These are phyloP conservation scores for Phytophthora constricta DNA, from an alignment of 352 stramenopile genomes.

Conservation along the genomic window DNA sequence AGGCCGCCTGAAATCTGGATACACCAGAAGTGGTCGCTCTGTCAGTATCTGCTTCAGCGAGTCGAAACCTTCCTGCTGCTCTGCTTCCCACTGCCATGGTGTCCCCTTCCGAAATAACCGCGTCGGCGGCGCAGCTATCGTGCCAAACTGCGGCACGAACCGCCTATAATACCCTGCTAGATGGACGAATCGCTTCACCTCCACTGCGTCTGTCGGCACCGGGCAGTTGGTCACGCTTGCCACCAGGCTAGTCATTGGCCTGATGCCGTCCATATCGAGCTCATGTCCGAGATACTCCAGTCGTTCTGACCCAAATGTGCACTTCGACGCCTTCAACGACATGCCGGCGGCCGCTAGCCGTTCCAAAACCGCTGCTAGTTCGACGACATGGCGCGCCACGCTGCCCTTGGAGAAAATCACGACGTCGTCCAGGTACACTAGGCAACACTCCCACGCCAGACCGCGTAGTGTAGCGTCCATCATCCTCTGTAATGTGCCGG, in stretches of 20 bases:
- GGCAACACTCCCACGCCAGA: slow-evolving; percentile 25
- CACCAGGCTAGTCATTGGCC: slow-evolving; percentile 8
- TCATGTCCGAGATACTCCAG: slow-evolving; percentile 39
- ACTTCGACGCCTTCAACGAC: slow-evolving; percentile 27
- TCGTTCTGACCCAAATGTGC: slow-evolving; percentile 9
- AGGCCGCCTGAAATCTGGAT: slow-evolving; percentile 33
- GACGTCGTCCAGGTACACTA: slow-evolving; percentile 43
- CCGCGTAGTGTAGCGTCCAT: slow-evolving; percentile 36
- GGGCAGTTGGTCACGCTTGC: slow-evolving; percentile 8
- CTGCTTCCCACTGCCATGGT: slow-evolving; percentile 22
- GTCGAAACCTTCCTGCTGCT: slow-evolving; percentile 25
- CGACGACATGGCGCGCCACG: slow-evolving; percentile 22
- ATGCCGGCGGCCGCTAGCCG: slow-evolving; percentile 3
- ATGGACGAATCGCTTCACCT: slow-evolving; percentile 31
- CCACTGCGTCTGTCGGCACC: not conserved
- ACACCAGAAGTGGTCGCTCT: not conserved
- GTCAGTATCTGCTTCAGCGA: slow-evolving; percentile 15
- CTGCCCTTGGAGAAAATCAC: slow-evolving; percentile 26
- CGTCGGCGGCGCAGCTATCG: slow-evolving; percentile 15
- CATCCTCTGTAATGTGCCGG: slow-evolving; percentile 35
- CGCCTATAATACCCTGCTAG: slow-evolving; percentile 36
- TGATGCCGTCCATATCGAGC: slow-evolving; percentile 13
- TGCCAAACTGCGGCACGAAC: slow-evolving; percentile 26
- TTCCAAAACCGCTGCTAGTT: slow-evolving; percentile 24
- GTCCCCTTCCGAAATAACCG: slow-evolving; percentile 23